Conservation (phyloP, 179 eudicot species). For the Beta macrorhiza region DNA sequence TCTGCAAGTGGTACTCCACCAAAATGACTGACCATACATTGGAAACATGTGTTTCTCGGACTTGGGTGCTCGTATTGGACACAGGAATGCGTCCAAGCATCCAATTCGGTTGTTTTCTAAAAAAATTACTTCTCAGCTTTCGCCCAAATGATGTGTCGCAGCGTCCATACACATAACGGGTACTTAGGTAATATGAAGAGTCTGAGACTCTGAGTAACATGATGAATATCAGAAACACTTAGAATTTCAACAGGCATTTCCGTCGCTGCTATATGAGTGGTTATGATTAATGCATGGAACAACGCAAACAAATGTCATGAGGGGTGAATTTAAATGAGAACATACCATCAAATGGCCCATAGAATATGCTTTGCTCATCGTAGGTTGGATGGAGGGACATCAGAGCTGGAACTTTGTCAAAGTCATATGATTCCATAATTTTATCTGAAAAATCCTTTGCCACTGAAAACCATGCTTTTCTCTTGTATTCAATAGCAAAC, state of each 20-base stretch:
- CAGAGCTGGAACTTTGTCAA: slow-evolving; percentile 90
- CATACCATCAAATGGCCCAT: slow-evolving; percentile 97
- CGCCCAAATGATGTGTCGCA: no score
- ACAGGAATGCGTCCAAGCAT: no score
- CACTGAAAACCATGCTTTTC: slow-evolving; percentile 91
- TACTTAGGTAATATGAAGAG: no score
- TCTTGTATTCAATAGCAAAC: slow-evolving; percentile 73
- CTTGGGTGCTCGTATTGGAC: no score
- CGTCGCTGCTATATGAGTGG: background rate
- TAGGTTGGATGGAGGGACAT: slow-evolving; percentile 65
- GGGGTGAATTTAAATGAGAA: background rate
- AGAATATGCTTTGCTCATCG: slow-evolving; percentile 61
- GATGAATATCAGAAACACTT: no score
- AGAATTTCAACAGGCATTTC: no score
- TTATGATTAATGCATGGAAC: background rate
- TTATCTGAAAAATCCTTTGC: slow-evolving; percentile 84
- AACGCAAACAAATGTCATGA: background rate
- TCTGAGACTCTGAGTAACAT: no score
- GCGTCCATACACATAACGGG: no score
- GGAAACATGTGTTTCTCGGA: no score
- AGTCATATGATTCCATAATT: slow-evolving; percentile 67
- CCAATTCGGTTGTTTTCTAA: no score
- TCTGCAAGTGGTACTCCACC: background rate
- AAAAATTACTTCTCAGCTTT: no score
- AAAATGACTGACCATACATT: background rate